Conservation (phyloP, 2,329 filamentous ascomycete species). For the Nemania sp. region DNA sequence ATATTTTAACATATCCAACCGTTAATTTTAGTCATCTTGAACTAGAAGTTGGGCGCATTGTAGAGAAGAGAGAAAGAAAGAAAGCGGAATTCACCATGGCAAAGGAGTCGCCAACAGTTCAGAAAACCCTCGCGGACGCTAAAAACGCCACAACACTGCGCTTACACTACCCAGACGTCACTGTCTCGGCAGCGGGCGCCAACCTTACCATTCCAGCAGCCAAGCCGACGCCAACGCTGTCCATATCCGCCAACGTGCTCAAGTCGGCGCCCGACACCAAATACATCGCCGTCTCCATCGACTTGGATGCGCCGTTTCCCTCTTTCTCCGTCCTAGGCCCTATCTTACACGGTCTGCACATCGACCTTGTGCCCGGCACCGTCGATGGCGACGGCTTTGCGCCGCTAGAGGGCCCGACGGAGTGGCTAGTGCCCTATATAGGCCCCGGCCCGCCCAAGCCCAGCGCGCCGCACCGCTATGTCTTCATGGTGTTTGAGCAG, state of each 20-base stretch:
- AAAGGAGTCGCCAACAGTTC: constrained; percentile 76
- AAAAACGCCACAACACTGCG: constrained; percentile 28
- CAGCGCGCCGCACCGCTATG: constrained; percentile 35
- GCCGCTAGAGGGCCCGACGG: constrained; percentile 28
- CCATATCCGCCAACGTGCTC: constrained; percentile 17
- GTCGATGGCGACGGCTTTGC: constrained; percentile 35
- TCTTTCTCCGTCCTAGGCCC: constrained; percentile 31
- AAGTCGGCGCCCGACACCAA: constrained; percentile 30
- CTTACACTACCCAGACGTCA: constrained; percentile 30
- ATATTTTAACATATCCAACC: too few species aligned
- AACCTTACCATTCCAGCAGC: constrained; percentile 23
- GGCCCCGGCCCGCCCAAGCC: constrained; percentile 34
- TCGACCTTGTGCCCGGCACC: constrained; percentile 30
- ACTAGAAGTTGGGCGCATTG: neutral
- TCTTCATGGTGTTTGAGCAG: constrained; percentile 35
- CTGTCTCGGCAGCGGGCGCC: constrained; percentile 25
- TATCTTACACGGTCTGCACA: constrained; percentile 35
- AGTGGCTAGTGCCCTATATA: constrained; percentile 32
- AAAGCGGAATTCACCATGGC: constrained; percentile 16
- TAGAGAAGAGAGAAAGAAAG: neutral
- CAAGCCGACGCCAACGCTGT: constrained; percentile 29
- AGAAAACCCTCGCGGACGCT: constrained; percentile 70
- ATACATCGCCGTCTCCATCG: constrained; percentile 32
- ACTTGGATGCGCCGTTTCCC: constrained; percentile 37
- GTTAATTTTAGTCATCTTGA: neutral